Percentiles rank a stretch among this genome's conserved stretches.
Conservation (phyloP, 192 early-diverging fungal genomes). For the Geranomyces michiganensis region DNA sequence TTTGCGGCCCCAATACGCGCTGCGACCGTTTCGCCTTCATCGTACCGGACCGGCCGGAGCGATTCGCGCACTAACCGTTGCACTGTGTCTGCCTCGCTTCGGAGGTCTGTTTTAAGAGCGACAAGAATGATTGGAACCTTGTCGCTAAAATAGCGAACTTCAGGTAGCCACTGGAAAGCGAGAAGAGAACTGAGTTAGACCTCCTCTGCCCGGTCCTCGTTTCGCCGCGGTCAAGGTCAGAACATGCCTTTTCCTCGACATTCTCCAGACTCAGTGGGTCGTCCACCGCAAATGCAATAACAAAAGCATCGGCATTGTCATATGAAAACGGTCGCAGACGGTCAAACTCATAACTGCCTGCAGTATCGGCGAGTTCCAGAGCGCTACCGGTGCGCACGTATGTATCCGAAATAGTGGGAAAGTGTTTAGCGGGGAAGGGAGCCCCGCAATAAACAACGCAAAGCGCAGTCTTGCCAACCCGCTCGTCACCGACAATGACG, state of each 20-base stretch:
- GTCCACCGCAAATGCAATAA: slow-evolving; percentile 25
- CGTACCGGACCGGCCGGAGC: slow-evolving; percentile 14
- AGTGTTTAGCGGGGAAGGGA: slow-evolving; percentile 11
- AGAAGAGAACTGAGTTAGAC: no score
- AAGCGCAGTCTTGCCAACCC: slow-evolving; percentile 23
- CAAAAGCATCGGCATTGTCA: slow-evolving; percentile 25
- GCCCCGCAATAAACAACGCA: slow-evolving; percentile 16
- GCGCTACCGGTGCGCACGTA: background rate
- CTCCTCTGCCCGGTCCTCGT: background rate
- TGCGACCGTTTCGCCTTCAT: slow-evolving; percentile 61
- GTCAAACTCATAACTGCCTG: slow-evolving; percentile 33
- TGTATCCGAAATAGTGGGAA: slow-evolving; percentile 18
- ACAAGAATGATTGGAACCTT: slow-evolving; percentile 45
- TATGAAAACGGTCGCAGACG: slow-evolving; percentile 37
- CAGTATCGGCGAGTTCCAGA: slow-evolving; percentile 33
- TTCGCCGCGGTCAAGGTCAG: background rate
- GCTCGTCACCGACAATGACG: slow-evolving; percentile 28
- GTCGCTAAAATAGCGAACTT: slow-evolving; percentile 40
- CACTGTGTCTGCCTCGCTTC: slow-evolving; percentile 22
- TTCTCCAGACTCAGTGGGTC: slow-evolving; percentile 26
- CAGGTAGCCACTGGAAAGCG: slow-evolving; percentile 52
- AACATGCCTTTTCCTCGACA: slow-evolving; percentile 31
- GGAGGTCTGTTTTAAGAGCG: slow-evolving; percentile 45
- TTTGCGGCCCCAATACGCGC: slow-evolving; percentile 74
- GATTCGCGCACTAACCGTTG: background rate